Evolutionary conservation across 106 monocot species (phyloP).

Genomic region (Dendrobium huoshanense): DNA sequence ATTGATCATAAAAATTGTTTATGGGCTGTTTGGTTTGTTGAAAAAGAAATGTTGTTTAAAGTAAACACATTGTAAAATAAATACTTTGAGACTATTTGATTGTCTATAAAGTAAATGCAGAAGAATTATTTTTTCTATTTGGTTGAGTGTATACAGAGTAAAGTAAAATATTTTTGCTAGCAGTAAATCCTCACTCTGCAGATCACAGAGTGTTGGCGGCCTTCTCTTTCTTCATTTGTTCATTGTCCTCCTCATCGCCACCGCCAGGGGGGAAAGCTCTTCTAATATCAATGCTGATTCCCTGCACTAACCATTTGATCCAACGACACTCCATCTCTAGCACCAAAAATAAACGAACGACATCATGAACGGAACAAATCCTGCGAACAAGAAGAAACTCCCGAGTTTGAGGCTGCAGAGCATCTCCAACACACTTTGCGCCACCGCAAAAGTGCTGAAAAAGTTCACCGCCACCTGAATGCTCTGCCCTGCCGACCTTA

Average conservation of each 20-base stretch:
- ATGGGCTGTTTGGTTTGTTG: no score
- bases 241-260: not conserved
- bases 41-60: no score
- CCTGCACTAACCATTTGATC: slow-evolving; percentile 7
- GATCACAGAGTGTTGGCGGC: no score
- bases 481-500: slow-evolving; percentile 31
- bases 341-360: slow-evolving; percentile 7
- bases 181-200: no score
- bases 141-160: no score
- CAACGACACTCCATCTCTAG: slow-evolving; percentile 9
- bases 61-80: no score
- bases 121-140: no score
- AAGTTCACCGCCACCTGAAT: slow-evolving; percentile 23
- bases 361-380: slow-evolving; percentile 3
- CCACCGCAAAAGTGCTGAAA: slow-evolving; percentile 15
- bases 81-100: no score
- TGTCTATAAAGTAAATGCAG: no score
- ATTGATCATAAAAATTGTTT: not conserved
- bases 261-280: not conserved
- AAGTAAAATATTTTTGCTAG: no score
- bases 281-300: slow-evolving; percentile 15
- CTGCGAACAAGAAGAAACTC: slow-evolving; percentile 32
- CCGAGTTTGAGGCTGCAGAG: slow-evolving; percentile 21
- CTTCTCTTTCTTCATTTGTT: not conserved
- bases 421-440: slow-evolving; percentile 28